phyloP scores from a whole-genome alignment of 352 stramenopile species.

The Phytophthora pluvialis region DNA sequence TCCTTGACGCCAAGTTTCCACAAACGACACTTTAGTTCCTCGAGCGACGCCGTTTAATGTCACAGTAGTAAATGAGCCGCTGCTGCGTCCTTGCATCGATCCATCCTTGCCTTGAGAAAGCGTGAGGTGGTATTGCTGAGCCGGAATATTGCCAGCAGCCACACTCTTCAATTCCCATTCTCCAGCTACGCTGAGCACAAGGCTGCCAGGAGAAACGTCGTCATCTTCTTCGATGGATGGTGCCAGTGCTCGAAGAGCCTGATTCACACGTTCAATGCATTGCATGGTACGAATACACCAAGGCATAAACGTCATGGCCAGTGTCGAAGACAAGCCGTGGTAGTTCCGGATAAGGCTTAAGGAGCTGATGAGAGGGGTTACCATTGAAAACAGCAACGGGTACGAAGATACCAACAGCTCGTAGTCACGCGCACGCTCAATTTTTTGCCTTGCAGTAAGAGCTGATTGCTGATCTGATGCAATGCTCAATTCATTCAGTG shows the following conservation, averaged over 20 bases:
- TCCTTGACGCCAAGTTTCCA: constrained; percentile 88
- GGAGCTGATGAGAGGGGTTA: constrained; percentile 71
- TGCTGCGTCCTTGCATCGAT: constrained; percentile 74
- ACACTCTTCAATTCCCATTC: constrained; percentile 91
- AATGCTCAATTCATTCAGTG: constrained; percentile 33
- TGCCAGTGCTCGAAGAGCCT: constrained; percentile 47
- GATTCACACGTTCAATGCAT: constrained; percentile 68
- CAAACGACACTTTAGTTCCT: constrained; percentile 84
- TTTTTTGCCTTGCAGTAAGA: constrained; percentile 25
- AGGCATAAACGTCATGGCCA: constrained; percentile 80
- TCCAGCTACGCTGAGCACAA: constrained; percentile 73
- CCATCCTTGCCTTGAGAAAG: constrained; percentile 73
- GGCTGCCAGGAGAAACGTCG: constrained; percentile 36
- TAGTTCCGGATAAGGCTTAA: constrained; percentile 73
- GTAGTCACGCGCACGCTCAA: constrained; percentile 27
- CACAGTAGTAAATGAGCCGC: constrained; percentile 83
- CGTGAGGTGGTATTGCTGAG: constrained; percentile 86
- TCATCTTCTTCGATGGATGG: constrained; percentile 33
- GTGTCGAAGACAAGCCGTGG: constrained; percentile 65
- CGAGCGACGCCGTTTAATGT: constrained; percentile 75
- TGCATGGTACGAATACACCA: constrained; percentile 78
- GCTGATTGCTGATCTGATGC: constrained; percentile 26
- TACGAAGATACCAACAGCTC: constrained; percentile 50
- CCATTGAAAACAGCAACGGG: constrained; percentile 62
- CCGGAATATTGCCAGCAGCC: constrained; percentile 85